Percentiles rank a stretch among this genome's conserved stretches.
Conservation (phyloP, 2,329 filamentous ascomycete species). For the Purpureocillium takamizusanense region DNA sequence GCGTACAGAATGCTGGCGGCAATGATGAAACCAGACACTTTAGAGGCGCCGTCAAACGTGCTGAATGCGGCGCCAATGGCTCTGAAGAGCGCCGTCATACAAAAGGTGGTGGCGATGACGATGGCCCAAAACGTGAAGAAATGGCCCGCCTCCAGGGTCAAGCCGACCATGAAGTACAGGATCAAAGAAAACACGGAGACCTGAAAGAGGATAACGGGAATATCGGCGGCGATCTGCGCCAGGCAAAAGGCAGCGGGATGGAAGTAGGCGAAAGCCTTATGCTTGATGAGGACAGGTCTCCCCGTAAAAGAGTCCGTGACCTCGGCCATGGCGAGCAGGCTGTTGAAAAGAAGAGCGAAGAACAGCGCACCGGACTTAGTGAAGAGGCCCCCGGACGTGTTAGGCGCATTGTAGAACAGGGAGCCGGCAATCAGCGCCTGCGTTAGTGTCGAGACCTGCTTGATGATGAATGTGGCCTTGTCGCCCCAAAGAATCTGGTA, state of each 20-base stretch:
- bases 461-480: constrained; percentile 54
- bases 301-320: constrained; percentile 54
- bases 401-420: constrained; percentile 56
- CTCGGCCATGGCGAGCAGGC: constrained; percentile 55
- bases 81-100: constrained; percentile 51
- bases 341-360: constrained; percentile 54
- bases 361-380: constrained; percentile 56
- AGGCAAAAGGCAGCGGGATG: constrained; percentile 52
- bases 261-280: constrained; percentile 47
- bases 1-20: constrained; percentile 50
- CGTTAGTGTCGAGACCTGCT: constrained; percentile 45
- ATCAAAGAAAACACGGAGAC: constrained; percentile 47
- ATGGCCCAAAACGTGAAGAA: constrained; percentile 57
- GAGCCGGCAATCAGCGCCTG: constrained; percentile 57
- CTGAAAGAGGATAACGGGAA: constrained; percentile 50
- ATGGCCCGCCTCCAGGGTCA: constrained; percentile 37
- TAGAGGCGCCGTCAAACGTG: constrained; percentile 51
- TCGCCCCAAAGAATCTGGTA: constrained; percentile 60
- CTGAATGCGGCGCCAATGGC: constrained; percentile 44
- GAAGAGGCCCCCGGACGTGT: constrained; percentile 51
- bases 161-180: constrained; percentile 55
- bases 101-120: constrained; percentile 40
- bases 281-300: constrained; percentile 49
- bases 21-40: constrained; percentile 42
- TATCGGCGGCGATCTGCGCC: constrained; percentile 43